Base-by-base conservation (phyloP, 169 alveolate species). In the Miamiensis avidus region DNA sequence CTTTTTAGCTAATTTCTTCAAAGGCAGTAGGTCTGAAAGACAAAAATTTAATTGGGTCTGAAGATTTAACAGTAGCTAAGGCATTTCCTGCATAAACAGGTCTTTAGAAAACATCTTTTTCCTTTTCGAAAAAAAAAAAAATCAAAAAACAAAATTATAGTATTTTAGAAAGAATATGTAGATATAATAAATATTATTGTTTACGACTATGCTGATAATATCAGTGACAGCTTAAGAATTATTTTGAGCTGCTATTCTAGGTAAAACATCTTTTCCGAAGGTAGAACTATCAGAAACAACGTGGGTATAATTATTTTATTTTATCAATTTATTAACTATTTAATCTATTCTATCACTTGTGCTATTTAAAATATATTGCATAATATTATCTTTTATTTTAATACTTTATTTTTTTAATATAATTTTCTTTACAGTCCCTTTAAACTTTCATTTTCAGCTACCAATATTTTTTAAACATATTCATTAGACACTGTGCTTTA, bases 41-140 rank as follows among this genome's bases (percentile, higher is more conserved):
- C 29, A 94, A 73, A 34, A 94, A 78, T 81, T 89, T 91, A 65
- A 85, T 73, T 28, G 85, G 82, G 73, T 91, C 92, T 29, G 77
- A 75, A 15, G 91, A 74, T 74, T 89, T 81, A 29, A 94, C 94
- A 28, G 93, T 89, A 31, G 91, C 86, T 1, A 92, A 72, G 27
- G 96, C 97, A 88, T 92, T 93, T 65, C 97, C 97, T 31, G 97
- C 97, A 87, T 94, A 94, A 74, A 89, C 89, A 26, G 96, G 96
- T 85, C 97, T 88, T 73, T 85, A 31, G 89, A 93, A 92, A 31
- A 82, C 75, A 69, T 88, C 86, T 31, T 89, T 89, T 30, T 72
- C 31, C 84, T 79, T 29, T 79, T 31, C 16, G 4, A 75, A 26
- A 26, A n/a, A 26, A 6, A 27, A 29, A 6, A 6, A 26, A 27